These are phyloP conservation scores for Penicillium aurantiogriseum DNA, from an alignment of 2,329 filamentous ascomycete species.

Conservation along the genomic window DNA sequence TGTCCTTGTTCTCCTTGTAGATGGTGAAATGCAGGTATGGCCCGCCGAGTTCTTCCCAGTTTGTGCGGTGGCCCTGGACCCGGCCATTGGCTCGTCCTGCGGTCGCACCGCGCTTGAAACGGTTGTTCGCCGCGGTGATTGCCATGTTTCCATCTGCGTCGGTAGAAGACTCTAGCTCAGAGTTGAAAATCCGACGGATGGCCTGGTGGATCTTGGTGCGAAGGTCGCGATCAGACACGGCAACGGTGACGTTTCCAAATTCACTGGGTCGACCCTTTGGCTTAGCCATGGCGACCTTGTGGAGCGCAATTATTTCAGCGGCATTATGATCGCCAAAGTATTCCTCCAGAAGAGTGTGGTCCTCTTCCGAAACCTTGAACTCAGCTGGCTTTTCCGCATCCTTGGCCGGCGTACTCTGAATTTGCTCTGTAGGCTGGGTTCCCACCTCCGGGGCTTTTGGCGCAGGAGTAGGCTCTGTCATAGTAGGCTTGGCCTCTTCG, in stretches of 20 bases:
- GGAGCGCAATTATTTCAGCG: slow-evolving; percentile 54
- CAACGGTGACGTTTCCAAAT: slow-evolving; percentile 54
- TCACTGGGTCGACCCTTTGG: slow-evolving; percentile 57
- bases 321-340: slow-evolving; percentile 54
- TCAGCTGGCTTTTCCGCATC: slow-evolving; percentile 19
- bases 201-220: slow-evolving; percentile 64
- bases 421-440: slow-evolving; percentile 16
- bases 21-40: slow-evolving; percentile 87
- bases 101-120: slow-evolving; percentile 34
- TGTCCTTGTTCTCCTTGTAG: slow-evolving; percentile 96
- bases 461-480: not conserved
- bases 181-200: slow-evolving; percentile 76
- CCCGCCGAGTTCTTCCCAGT: slow-evolving; percentile 67
- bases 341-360: slow-evolving; percentile 44
- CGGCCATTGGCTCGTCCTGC: slow-evolving; percentile 31
- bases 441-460: slow-evolving; percentile 8
- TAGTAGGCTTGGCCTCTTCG: slow-evolving; percentile 9
- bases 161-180: slow-evolving; percentile 73
- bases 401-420: slow-evolving; percentile 13
- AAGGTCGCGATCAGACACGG: slow-evolving; percentile 59
- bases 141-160: slow-evolving; percentile 66
- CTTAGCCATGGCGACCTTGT: slow-evolving; percentile 53
- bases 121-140: slow-evolving; percentile 50
- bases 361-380: slow-evolving; percentile 44
- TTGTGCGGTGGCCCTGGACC: slow-evolving; percentile 46